phyloP scores from a whole-genome alignment of 805 yeast genomes.

The Candida odintsovae region DNA sequence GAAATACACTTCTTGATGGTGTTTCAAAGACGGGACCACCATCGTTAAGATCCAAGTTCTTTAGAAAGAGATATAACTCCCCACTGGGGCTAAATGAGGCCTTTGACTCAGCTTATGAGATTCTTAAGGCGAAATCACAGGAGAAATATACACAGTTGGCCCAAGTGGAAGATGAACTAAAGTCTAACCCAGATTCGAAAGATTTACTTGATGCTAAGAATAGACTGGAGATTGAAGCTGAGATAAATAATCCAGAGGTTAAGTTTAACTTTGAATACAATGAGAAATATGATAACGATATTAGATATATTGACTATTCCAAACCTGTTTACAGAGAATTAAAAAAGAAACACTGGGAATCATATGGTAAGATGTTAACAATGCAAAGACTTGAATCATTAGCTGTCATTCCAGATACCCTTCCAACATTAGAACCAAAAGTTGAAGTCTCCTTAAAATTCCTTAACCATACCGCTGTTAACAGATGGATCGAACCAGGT shows the following conservation, averaged over 20 bases:
- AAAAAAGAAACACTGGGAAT: slow-evolving; percentile 68
- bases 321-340: slow-evolving; percentile 77
- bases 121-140: slow-evolving; percentile 46
- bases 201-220: slow-evolving; percentile 21
- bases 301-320: slow-evolving; percentile 52
- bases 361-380: slow-evolving; percentile 61
- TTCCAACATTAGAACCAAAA: slow-evolving; percentile 81
- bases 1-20: slow-evolving; percentile 29
- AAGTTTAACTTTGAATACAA: slow-evolving; percentile 53
- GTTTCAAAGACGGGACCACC: slow-evolving; percentile 42
- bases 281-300: slow-evolving; percentile 31
- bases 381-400: slow-evolving; percentile 92
- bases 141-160: slow-evolving; percentile 36
- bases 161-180: slow-evolving; percentile 26
- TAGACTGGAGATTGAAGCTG: slow-evolving; percentile 51
- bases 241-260: slow-evolving; percentile 79
- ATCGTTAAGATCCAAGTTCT: slow-evolving; percentile 38
- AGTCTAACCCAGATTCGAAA: slow-evolving; percentile 11
- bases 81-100: slow-evolving; percentile 69
- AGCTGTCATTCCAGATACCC: slow-evolving; percentile 85
- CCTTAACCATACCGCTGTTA: slow-evolving; percentile 58
- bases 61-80: slow-evolving; percentile 50
- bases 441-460: slow-evolving; percentile 73
- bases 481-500: slow-evolving; percentile 79
- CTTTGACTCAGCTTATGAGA: slow-evolving; percentile 61